Percentiles rank a stretch among this genome's conserved stretches.
Evolutionary conservation across 768 basidiomycete species (phyloP).

Genomic region (Dendrothele bispora): DNA sequence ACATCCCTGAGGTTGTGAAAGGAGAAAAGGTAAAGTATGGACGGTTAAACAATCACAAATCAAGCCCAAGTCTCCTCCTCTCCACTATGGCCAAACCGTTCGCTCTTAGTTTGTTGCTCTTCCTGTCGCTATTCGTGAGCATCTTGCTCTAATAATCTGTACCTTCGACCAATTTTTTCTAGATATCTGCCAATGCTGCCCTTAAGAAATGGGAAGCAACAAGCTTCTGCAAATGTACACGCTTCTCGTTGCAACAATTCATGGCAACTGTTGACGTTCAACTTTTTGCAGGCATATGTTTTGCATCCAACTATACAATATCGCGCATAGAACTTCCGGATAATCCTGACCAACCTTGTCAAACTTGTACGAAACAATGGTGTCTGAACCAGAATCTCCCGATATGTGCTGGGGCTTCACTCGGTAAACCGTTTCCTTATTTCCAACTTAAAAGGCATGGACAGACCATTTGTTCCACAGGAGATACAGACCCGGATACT

Average conservation of each 20-base stretch:
- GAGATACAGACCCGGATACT: conserved; percentile 88
- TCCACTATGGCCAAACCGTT: background rate
- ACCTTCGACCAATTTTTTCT: conserved; percentile 6
- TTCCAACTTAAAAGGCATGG: too few species aligned
- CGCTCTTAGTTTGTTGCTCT: background rate
- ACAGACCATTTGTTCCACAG: too few species aligned
- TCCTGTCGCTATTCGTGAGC: conserved; percentile 9
- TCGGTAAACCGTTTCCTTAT: too few species aligned
- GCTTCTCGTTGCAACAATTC: background rate
- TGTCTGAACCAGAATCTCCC: conserved; percentile 88
- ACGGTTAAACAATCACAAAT: background rate
- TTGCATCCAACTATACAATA: conserved; percentile 83
- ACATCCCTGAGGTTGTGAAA: conserved; percentile 47
- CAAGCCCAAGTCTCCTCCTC: background rate
- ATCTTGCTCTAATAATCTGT: conserved; percentile 8
- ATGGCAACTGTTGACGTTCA: background rate
- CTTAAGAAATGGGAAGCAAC: conserved; percentile 86
- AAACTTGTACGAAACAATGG: conserved; percentile 94
- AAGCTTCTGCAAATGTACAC: conserved; percentile 85
- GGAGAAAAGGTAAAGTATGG: conserved; percentile 1
- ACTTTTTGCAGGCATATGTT: conserved; percentile 76
- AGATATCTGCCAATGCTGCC: conserved; percentile 42
- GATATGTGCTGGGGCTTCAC: conserved; percentile 77
- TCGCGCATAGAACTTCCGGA: conserved; percentile 78
- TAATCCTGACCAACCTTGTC: conserved; percentile 85